Percentiles rank a stretch among this genome's conserved stretches.
Conservation (phyloP, 805 yeast genomes). For the Candida pini region DNA sequence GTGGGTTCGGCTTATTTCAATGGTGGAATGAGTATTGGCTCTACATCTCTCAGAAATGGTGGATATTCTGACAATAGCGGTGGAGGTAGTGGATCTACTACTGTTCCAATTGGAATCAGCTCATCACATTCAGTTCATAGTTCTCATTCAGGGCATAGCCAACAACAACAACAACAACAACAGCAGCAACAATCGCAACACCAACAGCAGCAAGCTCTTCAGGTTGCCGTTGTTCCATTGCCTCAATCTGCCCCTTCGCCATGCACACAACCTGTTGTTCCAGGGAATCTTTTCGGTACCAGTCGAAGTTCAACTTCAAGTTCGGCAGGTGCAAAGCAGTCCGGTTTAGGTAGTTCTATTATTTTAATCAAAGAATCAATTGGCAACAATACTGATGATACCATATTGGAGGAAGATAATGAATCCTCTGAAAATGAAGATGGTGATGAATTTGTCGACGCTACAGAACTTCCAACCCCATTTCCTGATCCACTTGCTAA, state of each 20-base stretch:
- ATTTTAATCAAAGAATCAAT: too few species aligned
- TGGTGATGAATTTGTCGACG: constrained; percentile 23
- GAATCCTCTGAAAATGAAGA: constrained; percentile 8
- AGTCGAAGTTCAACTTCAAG: neutral
- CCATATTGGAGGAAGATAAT: constrained; percentile 14
- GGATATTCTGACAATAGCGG: neutral
- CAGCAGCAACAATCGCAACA: neutral
- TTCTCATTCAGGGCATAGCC: neutral
- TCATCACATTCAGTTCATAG: neutral
- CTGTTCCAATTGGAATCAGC: neutral
- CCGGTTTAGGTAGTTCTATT: too few species aligned
- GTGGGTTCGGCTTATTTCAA: constrained; percentile 6
- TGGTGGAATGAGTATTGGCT: neutral
- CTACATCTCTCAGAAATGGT: constrained; percentile 2
- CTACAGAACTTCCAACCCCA: constrained; percentile 17
- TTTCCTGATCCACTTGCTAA: constrained; percentile 8
- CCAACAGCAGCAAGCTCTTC: neutral
- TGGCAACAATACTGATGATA: constrained; percentile 3
- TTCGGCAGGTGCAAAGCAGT: neutral
- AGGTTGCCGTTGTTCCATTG: neutral
- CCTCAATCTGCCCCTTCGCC: neutral
- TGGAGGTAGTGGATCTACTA: neutral
- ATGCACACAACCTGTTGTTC: too few species aligned
- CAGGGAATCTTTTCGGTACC: neutral
- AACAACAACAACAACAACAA: neutral